phyloP scores from a whole-genome alignment of 2,329 filamentous ascomycete species.

The Nemania sp. region DNA sequence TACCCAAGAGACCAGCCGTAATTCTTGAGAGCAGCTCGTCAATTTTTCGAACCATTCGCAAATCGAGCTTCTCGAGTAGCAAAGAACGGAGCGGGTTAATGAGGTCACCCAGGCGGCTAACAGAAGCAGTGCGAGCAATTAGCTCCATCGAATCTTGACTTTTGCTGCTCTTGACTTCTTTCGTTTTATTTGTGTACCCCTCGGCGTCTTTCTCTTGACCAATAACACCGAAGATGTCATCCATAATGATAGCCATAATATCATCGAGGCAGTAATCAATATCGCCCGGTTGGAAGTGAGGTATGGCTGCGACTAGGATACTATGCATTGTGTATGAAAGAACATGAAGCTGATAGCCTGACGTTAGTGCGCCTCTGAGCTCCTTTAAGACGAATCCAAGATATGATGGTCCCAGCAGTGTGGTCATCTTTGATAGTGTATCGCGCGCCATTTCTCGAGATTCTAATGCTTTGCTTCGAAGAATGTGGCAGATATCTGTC shows the following conservation, averaged over 20 bases:
- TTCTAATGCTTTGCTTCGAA: slow-evolving; percentile 86
- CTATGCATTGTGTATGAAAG: slow-evolving; percentile 94
- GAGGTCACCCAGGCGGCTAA: slow-evolving; percentile 73
- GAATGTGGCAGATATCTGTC: slow-evolving; percentile 89
- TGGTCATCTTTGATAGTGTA: slow-evolving; percentile 81
- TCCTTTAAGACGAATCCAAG: slow-evolving; percentile 95
- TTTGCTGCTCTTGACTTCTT: slow-evolving; percentile 97
- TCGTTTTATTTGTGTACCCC: slow-evolving; percentile 93
- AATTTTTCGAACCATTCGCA: slow-evolving; percentile 83
- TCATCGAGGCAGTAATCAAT: slow-evolving; percentile 83
- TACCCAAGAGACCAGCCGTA: slow-evolving; percentile 79
- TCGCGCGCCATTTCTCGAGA: slow-evolving; percentile 88
- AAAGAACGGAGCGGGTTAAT: slow-evolving; percentile 78
- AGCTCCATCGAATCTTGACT: slow-evolving; percentile 98
- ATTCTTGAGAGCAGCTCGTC: slow-evolving; percentile 86
- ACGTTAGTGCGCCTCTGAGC: slow-evolving; percentile 76
- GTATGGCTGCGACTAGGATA: slow-evolving; percentile 75
- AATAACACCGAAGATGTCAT: slow-evolving; percentile 90
- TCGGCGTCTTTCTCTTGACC: slow-evolving; percentile 97
- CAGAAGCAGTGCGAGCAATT: slow-evolving; percentile 78
- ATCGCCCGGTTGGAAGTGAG: slow-evolving; percentile 76
- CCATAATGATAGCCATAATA: slow-evolving; percentile 86
- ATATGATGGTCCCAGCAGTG: slow-evolving; percentile 77
- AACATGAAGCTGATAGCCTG: slow-evolving; percentile 92
- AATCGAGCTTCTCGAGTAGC: slow-evolving; percentile 79